phyloP scores from a whole-genome alignment of 2,329 filamentous ascomycete genomes.

The Penicillium occitanis region DNA sequence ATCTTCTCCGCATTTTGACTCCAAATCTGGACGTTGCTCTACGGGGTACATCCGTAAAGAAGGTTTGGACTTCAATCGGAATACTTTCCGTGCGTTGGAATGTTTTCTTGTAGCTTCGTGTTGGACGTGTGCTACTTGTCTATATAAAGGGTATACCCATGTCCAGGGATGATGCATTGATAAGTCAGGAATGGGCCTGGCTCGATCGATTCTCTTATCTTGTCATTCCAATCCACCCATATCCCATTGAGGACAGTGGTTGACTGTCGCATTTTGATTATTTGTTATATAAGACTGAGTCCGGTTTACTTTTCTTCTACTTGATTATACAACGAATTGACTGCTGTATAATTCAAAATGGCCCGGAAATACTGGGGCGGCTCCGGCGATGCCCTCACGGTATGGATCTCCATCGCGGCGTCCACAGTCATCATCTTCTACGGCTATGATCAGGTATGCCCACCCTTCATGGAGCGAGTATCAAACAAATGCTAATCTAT shows the following conservation, averaged over 20 bases:
- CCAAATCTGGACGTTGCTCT: neutral
- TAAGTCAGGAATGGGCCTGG: neutral
- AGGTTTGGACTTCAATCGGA: neutral
- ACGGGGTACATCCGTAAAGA: neutral
- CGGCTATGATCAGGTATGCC: constrained; percentile 43
- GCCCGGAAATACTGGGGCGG: constrained; percentile 53
- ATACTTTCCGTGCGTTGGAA: constrained; percentile 9
- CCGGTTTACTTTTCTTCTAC: neutral
- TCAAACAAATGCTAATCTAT: neutral
- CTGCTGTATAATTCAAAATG: constrained; percentile 31
- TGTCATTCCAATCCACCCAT: neutral
- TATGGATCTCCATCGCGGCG: constrained; percentile 55
- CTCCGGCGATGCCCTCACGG: constrained; percentile 51
- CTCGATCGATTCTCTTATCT: neutral
- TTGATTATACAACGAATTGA: neutral
- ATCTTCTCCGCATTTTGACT: neutral
- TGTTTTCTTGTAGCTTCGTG: constrained; percentile 2
- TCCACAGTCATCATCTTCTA: constrained; percentile 55
- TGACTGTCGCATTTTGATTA: neutral
- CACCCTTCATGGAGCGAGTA: neutral
- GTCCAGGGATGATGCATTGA: neutral
- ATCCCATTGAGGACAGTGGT: neutral
- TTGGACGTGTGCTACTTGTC: neutral
- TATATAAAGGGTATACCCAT: neutral
- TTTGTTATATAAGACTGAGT: neutral